Conservation (phyloP, 2,329 filamentous ascomycete genomes). For the Aureobasidium sp. region DNA sequence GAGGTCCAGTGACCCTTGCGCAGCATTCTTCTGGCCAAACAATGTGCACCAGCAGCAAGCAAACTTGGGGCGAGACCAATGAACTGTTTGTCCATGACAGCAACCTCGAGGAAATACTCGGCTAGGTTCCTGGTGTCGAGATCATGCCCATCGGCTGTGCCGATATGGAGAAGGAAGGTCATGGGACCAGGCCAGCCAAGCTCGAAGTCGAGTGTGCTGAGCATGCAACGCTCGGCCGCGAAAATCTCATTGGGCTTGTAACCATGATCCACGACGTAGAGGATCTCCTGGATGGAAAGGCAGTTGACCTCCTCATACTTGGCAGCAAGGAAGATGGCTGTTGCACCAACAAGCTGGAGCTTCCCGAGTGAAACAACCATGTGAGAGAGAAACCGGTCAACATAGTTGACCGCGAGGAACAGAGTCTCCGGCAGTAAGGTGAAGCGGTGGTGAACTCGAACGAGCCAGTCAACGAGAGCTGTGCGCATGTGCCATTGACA, state of each 20-base stretch:
- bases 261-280: constrained; percentile 97
- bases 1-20: constrained; percentile 90
- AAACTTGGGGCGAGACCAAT: constrained; percentile 93
- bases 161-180: constrained; percentile 97
- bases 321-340: constrained; percentile 93
- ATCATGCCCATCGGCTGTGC: constrained; percentile 99
- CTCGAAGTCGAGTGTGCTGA: constrained; percentile 96
- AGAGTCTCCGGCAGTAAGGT: constrained; percentile 92
- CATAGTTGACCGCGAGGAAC: constrained; percentile 96
- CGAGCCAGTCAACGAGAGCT: constrained; percentile 97
- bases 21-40: constrained; percentile 87
- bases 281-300: constrained; percentile 93
- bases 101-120: constrained; percentile 98
- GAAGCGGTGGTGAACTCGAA: constrained; percentile 96
- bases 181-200: constrained; percentile 99
- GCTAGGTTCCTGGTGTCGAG: constrained; percentile 94
- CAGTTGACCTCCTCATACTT: constrained; percentile 99
- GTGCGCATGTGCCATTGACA: constrained; percentile 99
- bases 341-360: constrained; percentile 95
- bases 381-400: constrained; percentile 94
- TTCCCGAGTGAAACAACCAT: constrained; percentile 97
- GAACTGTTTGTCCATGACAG: constrained; percentile 98
- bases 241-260: constrained; percentile 94
- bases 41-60: constrained; percentile 91
- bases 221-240: constrained; percentile 98